Evolutionary conservation across 2,329 filamentous ascomycete genomes (phyloP), one percentile per base, ranked within the genome.

Genomic region (Bipolaris cookei): DNA sequence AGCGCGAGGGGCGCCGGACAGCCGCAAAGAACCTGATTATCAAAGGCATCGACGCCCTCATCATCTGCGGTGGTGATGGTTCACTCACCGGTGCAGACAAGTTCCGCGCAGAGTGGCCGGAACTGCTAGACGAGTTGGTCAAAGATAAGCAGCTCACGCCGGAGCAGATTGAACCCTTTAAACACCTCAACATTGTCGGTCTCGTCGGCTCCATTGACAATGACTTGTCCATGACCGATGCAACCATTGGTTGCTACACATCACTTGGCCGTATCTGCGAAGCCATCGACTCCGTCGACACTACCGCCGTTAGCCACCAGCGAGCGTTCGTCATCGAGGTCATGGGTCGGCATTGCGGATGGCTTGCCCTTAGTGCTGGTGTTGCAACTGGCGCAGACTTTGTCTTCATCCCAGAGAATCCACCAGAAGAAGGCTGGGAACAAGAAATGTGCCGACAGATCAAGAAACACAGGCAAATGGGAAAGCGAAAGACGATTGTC

Each of bases 161-260:
- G 41, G 85, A 89, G 54, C 89, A 97, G 74, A 80, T 91, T 57
- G 82, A 86, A 43, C 90, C 90, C 1, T 96, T 92, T 83, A 84
- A 85, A 71, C 88, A 96, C 67, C 85, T 99, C 72, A 99, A 98
- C 79, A 97, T 99, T 66, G 94, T 98, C 51, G 95, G 95, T 45
- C 82, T 98, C 49, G 95, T 99, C 25, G 95, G 95, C 56, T 97
- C 92, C 51, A 99, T 99, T 73, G 95, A 99, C 83, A 99, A 99
- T 75, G 95, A 99, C 74, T 90, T 99, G 79, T 96, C 93, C 47
- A 92, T 92, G 63, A 99, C 95, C 11, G 95, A 99, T 77, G 94
- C 95, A 57, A 99, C 95, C 30, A 97, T 99, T 75, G 95, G 95
- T 54, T 96, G 91, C 76, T 98, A 97, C 81, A 97, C 93, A 41